Evolutionary conservation across 192 early-diverging fungal species (phyloP).

Genomic region (Rhizophagus sp.): DNA sequence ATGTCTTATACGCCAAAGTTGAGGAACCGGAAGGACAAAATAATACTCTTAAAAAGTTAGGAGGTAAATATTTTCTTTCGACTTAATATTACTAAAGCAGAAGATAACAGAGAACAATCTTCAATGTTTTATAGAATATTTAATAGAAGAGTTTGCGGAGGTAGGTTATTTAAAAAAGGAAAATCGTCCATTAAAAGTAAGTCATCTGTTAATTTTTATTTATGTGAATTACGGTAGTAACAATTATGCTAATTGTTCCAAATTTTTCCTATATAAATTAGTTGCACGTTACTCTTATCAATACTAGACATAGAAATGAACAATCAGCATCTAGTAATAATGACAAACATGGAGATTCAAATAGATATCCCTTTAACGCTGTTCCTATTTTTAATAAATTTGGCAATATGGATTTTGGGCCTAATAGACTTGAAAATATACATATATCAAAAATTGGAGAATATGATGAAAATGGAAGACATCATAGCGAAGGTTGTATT

Average conservation of each 20-base stretch:
- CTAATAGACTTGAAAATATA: not conserved
- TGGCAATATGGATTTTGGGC: not conserved
- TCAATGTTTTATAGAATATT: not conserved
- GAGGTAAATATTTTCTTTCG: not conserved
- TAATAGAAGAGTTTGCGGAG: not conserved
- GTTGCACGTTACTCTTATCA: conserved; percentile 18
- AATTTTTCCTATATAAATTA: not conserved
- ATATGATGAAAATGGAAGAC: not conserved
- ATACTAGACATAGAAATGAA: conserved; percentile 1
- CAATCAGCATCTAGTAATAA: not conserved
- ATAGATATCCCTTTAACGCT: not conserved
- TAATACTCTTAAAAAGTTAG: not conserved
- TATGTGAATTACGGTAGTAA: not conserved
- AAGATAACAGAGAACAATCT: not conserved
- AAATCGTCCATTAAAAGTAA: conserved; percentile 8
- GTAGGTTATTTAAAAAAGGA: conserved; percentile 8
- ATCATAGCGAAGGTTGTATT: not conserved
- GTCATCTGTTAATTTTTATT: not conserved
- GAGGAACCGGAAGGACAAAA: not conserved
- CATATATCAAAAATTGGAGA: conserved; percentile 6
- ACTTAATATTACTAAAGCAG: not conserved
- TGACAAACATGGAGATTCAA: not conserved
- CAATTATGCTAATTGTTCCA: not conserved
- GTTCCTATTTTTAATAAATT: conserved; percentile 1
- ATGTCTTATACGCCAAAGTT: conserved; percentile 14